Base-by-base conservation (phyloP, 306 rosid genomes). In the Dryas octopetala region DNA sequence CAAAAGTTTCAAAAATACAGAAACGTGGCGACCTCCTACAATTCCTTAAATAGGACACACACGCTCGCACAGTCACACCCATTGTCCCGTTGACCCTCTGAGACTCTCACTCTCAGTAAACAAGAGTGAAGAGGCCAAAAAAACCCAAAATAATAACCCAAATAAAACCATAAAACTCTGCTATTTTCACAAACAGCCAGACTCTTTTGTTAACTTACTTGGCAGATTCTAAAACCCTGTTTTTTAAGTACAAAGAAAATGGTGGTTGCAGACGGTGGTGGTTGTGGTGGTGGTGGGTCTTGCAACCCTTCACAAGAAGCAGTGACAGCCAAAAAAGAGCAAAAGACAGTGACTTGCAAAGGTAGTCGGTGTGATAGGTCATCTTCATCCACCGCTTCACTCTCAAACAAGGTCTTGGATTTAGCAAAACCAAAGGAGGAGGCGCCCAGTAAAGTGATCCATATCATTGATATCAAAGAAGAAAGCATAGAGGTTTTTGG, bases 11-110 rank as follows among this genome's bases (percentile, higher is more conserved):
- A 38, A 43, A 68, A 6, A 16, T 17, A 6, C 13, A 59, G 82
- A 68, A 70, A 84, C 89, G 89, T 87, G 89, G 81, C 84, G 14
- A 59, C 46, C 55, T 19, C 6, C 16, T 15, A 9, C 51, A 47
- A 55, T 82, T 32, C 82, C 78, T 0, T 26, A 64, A 66, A 15
- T 59, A 19, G 32, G 69, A 19, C 19, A 19, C 19, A 19, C 19
- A 19, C 0, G 19, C 19, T 19, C 19, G 19, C 14, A 38, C 62
- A 4, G 13, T 15, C 38, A 19, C 61, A 70, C 75, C 40, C 0
- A 4, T 28, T 5, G 10, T 8, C 58, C 17, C n/a, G 19, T 19
- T 19, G 19, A 19, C 19, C 19, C 19, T 19, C 19, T 19, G 19
- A 19, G 19, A 19, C 19, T 3, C 59, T 6, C 23, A 49, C 9